Conservation (phyloP, 208 protist genomes). For the Acanthamoeba royreba region DNA sequence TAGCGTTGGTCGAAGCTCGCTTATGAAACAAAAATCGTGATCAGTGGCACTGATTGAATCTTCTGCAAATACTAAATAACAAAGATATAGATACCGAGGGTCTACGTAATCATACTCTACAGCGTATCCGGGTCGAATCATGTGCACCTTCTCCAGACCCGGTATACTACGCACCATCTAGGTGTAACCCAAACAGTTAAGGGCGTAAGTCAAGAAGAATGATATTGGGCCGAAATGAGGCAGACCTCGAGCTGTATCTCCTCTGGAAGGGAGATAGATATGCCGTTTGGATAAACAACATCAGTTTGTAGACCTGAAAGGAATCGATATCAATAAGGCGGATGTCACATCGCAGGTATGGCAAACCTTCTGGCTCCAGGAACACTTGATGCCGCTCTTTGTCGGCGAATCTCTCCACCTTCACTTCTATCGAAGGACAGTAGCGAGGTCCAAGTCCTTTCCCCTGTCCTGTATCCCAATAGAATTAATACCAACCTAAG, state of each 20-base stretch:
- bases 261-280: constrained; percentile 77
- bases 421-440: constrained; percentile 82
- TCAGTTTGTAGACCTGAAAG: constrained; percentile 60
- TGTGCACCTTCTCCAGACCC: constrained; percentile 75
- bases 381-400: constrained; percentile 72
- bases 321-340: background rate
- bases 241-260: constrained; percentile 69
- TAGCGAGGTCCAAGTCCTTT: constrained; percentile 74
- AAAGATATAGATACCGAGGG: no score
- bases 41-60: constrained; percentile 1
- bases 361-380: constrained; percentile 80
- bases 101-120: constrained; percentile 89
- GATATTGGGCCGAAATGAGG: background rate
- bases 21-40: background rate
- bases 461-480: background rate
- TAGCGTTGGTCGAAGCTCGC: constrained; percentile 62
- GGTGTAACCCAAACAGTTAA: background rate
- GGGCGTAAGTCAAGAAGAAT: background rate
- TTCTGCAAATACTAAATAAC: no score
- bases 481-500: background rate
- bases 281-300: constrained; percentile 83
- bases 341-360: background rate
- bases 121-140: constrained; percentile 78
- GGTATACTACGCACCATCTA: constrained; percentile 67
- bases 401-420: constrained; percentile 70